Base-by-base conservation (phyloP, 768 basidiomycete species). In the Tylopilus sp. region DNA sequence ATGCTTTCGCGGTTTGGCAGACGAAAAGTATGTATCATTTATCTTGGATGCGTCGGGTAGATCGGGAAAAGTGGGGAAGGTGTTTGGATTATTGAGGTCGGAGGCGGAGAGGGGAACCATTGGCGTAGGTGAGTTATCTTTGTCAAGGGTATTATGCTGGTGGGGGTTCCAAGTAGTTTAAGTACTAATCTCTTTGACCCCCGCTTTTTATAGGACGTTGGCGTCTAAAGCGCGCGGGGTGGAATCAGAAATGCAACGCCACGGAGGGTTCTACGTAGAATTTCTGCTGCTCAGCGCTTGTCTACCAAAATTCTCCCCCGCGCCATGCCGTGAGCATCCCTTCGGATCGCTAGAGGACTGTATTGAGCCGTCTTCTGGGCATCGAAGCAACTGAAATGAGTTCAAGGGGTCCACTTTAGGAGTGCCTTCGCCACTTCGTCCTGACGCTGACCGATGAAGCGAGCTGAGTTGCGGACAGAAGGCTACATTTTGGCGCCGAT, bases 1-100 rank as follows among this genome's bases (percentile, higher is more conserved):
- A 48, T 67, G 66, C 38, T 50, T 64, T 22, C 55, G 60, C n/a
- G 62, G 60, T 36, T 48, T 68, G n/a, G 47, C 47, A 7, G 67
- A 57, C 35, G 65, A 58, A 41, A 56, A 57, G 52, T 57, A 53
- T 12, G 56, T 20, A 13, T 57, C 56, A 10, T 51, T 57, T 45
- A 55, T 40, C 20, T 58, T 55, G 39, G 53, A 48, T 47, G 68
- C 67, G n/a, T 28, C 20, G n/a, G 66, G 66, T 12, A 67, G 56
- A 18, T 44, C 44, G 33, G 3, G 12, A 41, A 68, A 67, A 1
- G 60, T 17, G 23, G 67, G 66, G 30, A 68, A 67, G 22, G 66
- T 52, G 1, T 23, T 30, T 1, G 57, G 22, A 23, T 60, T 48
- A 36, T 67, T 67, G 50, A 67, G 66, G 25, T 67, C 53, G n/a